Evolutionary conservation across 140 eudicot genomes (phyloP).

Genomic region (Oenanthe javanica): DNA sequence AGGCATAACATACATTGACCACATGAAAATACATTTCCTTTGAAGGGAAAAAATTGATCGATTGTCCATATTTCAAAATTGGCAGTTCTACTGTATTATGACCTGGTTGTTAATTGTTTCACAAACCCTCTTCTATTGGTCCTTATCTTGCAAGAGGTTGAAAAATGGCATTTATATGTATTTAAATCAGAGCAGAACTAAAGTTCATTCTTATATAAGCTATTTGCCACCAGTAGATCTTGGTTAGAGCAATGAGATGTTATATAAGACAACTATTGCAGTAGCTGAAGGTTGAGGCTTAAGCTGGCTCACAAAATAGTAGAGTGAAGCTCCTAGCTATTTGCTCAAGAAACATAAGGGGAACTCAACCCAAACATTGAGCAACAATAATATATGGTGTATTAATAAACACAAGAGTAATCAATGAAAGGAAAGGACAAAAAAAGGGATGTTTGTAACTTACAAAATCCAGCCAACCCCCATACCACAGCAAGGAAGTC

Average conservation of each 20-base stretch:
- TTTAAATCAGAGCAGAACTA: background rate
- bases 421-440: background rate
- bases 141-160: background rate
- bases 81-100: background rate
- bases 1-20: background rate
- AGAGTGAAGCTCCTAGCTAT: background rate
- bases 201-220: background rate
- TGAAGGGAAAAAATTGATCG: background rate
- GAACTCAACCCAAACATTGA: background rate
- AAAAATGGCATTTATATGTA: background rate
- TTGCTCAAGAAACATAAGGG: background rate
- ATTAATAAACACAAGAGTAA: background rate
- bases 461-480: constrained; percentile 95
- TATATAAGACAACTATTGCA: background rate
- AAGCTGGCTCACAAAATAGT: background rate
- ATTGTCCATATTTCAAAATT: background rate
- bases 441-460: constrained; percentile 18
- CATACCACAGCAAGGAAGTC: constrained; percentile 85
- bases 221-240: background rate
- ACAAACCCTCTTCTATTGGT: background rate
- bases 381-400: background rate
- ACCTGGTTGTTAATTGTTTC: background rate
- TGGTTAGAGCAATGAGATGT: background rate
- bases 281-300: background rate
- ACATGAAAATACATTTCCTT: background rate